Conservation (phyloP, 2,329 filamentous ascomycete genomes). For the Microthyrium microscopicum region DNA sequence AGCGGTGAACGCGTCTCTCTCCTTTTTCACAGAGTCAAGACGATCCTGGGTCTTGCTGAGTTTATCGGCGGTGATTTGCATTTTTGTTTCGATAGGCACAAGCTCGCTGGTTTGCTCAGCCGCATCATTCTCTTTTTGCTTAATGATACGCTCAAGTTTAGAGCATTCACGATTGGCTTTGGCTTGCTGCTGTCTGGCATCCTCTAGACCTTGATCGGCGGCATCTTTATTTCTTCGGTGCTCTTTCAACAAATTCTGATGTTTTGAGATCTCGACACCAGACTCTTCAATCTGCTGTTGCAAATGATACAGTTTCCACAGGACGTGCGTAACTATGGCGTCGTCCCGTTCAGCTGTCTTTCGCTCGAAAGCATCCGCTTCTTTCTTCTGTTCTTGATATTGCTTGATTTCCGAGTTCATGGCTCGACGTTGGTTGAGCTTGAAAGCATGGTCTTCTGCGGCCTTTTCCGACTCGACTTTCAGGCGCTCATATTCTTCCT, state of each 20-base stretch:
- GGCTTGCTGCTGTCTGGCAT: slow-evolving; percentile 68
- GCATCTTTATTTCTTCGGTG: slow-evolving; percentile 74
- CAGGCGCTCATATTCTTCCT: slow-evolving; percentile 81
- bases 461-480: slow-evolving; percentile 76
- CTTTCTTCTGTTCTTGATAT: slow-evolving; percentile 90
- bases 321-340: slow-evolving; percentile 78
- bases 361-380: slow-evolving; percentile 81
- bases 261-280: slow-evolving; percentile 73
- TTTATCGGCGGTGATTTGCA: slow-evolving; percentile 58
- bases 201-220: slow-evolving; percentile 64
- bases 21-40: slow-evolving; percentile 54
- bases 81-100: slow-evolving; percentile 83
- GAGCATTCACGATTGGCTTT: slow-evolving; percentile 58
- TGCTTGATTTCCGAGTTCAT: slow-evolving; percentile 98
- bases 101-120: slow-evolving; percentile 74
- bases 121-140: slow-evolving; percentile 68
- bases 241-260: slow-evolving; percentile 90
- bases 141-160: slow-evolving; percentile 74
- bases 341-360: slow-evolving; percentile 84
- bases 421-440: slow-evolving; percentile 73
- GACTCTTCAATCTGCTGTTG: slow-evolving; percentile 88
- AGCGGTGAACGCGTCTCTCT: slow-evolving; percentile 54
- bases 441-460: slow-evolving; percentile 72
- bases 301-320: slow-evolving; percentile 95
- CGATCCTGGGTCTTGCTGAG: slow-evolving; percentile 51